Base-by-base conservation (phyloP, 495 filamentous ascomycete genomes). In the Hypoxylon rickii region DNA sequence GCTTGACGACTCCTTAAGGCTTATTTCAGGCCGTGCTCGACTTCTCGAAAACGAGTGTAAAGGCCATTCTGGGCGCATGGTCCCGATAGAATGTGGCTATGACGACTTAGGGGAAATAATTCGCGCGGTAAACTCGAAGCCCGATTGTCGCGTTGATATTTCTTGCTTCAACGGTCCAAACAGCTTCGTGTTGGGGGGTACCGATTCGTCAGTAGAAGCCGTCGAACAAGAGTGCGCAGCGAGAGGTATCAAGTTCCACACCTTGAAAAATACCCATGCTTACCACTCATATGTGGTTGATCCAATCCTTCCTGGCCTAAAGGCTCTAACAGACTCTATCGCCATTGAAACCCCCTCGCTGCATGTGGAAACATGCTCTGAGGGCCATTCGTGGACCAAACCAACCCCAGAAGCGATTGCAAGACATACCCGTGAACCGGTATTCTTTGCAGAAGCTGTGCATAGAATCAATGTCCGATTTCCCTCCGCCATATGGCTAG, bases 361-460 rank as follows among this genome's bases (percentile, higher is more conserved):
- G 4, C 24, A 29, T 10, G 24, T 29, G 4, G 24, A 29, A 10
- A 29, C 24, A 29, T 29, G 24, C 10, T 4, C 24, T 4, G 24
- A 29, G 10, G 4, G 4, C 24, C 4, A 29, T 4, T 4, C 24
- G 4, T 29, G 10, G 4, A 10, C 4, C 4, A 10, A 29, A 4
- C 24, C 24, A 10, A 10, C 4, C 24, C 10, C 4, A 4, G 10
- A 29, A 10, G 4, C 10, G 4, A 29, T 29, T 29, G 4, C 24
- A 4, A 10, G 67, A 2, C 76, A 79, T 41, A 71, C 55, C 3
- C 55, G 78, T 21, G 29, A 19, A 8, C 73, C 77, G 0, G 78
- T 79, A 0, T 78, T 67, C 61, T 81, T 81, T 48, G 19, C 43
- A 0, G 20, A 69, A 5, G 74, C 76, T 0, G 67, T 81, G 1